Percentiles rank a stretch among this genome's conserved stretches.
Conservation (phyloP, 768 basidiomycete species). For the Suillus weaverae region DNA sequence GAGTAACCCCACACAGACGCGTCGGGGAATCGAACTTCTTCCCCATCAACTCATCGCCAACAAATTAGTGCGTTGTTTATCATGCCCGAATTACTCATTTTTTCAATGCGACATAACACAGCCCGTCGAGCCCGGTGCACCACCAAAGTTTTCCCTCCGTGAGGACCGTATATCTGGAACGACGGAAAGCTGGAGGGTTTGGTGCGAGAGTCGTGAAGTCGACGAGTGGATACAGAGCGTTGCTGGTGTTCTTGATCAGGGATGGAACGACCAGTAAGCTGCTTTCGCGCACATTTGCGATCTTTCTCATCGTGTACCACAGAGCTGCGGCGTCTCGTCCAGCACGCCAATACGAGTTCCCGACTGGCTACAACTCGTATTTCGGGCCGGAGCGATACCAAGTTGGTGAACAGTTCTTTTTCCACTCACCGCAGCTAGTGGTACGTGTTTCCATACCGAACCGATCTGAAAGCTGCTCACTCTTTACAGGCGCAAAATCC, state of each 20-base stretch:
- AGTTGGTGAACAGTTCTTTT: conserved; percentile 89
- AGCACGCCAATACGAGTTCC: conserved; percentile 86
- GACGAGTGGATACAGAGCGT: conserved; percentile 94
- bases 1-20: conserved; percentile 44
- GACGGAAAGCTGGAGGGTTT: conserved; percentile 77
- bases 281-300: not conserved
- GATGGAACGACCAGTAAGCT: conserved; percentile 86
- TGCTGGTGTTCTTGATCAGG: conserved; percentile 80
- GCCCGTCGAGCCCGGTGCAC: conserved; percentile 70
- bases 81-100: conserved; percentile 8
- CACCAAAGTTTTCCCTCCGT: conserved; percentile 68
- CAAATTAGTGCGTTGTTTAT: conserved; percentile 52
- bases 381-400: conserved; percentile 81
- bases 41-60: conserved; percentile 91
- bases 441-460: conserved; percentile 34
- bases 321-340: conserved; percentile 61
- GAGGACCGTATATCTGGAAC: conserved; percentile 72
- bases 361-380: conserved; percentile 84
- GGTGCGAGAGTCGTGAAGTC: conserved; percentile 80
- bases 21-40: conserved; percentile 64
- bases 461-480: conserved; percentile 5
- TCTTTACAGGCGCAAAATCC: conserved; percentile 51
- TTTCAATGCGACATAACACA: conserved; percentile 29
- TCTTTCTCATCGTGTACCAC: not conserved
- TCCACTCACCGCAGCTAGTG: conserved; percentile 58